phyloP scores from a whole-genome alignment of 1,139 yeast genomes.

The Petasospora fabianii region DNA sequence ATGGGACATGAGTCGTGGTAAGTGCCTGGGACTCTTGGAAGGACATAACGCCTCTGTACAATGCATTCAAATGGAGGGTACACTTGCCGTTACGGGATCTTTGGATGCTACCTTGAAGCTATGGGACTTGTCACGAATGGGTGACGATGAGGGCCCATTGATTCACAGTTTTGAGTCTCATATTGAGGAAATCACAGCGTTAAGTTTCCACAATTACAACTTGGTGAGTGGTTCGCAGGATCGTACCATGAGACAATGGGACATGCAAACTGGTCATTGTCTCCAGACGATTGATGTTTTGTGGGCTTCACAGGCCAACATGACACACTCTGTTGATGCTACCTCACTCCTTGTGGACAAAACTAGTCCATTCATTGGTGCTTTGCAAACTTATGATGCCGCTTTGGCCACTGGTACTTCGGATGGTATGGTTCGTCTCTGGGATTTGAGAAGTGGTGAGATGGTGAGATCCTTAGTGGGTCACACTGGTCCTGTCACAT shows the following conservation, averaged over 20 bases:
- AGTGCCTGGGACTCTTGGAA: constrained; percentile 44
- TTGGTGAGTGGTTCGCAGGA: constrained; percentile 93
- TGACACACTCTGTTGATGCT: constrained; percentile 15
- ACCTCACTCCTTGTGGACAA: constrained; percentile 14
- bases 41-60: constrained; percentile 56
- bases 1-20: constrained; percentile 69
- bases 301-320: constrained; percentile 42
- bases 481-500: constrained; percentile 67
- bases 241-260: constrained; percentile 80
- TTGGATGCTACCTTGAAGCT: constrained; percentile 57
- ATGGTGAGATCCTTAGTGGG: constrained; percentile 64
- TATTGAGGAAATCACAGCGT: constrained; percentile 58
- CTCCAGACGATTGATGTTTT: constrained; percentile 49
- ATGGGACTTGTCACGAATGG: constrained; percentile 45
- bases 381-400: constrained; percentile 63
- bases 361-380: constrained; percentile 45
- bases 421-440: constrained; percentile 68
- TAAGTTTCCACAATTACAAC: constrained; percentile 48
- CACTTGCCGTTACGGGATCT: constrained; percentile 56
- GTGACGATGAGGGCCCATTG: constrained; percentile 32
- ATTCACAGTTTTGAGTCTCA: constrained; percentile 57
- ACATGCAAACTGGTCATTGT: constrained; percentile 70
- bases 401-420: constrained; percentile 75
- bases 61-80: constrained; percentile 54
- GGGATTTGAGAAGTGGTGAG: constrained; percentile 73